Conservation (phyloP, 345 rosid genomes). For the Aurinia saxatilis region DNA sequence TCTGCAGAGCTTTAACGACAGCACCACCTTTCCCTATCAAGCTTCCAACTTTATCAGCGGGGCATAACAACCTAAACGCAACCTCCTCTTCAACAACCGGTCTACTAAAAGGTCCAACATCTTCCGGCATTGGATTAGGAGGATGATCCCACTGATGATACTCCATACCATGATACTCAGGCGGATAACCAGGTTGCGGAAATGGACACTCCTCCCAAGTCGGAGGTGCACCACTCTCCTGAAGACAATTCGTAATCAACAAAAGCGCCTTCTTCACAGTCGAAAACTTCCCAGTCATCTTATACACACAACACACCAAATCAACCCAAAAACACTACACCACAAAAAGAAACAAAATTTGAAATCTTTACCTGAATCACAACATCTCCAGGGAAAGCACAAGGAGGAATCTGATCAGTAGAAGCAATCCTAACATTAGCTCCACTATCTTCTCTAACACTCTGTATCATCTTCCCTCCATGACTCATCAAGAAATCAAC, state of each 20-base stretch:
- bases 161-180: slow-evolving; percentile 36
- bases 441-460: slow-evolving; percentile 45
- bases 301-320: slow-evolving; percentile 8
- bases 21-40: slow-evolving; percentile 83
- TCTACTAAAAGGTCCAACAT: slow-evolving; percentile 40
- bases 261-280: slow-evolving; percentile 57
- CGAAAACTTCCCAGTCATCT: slow-evolving; percentile 54
- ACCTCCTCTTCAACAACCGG: slow-evolving; percentile 55
- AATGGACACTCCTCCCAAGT: slow-evolving; percentile 36
- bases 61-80: slow-evolving; percentile 55
- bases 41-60: slow-evolving; percentile 67
- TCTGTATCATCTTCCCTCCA: slow-evolving; percentile 50
- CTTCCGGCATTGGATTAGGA: slow-evolving; percentile 47
- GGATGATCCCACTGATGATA: slow-evolving; percentile 50
- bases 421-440: slow-evolving; percentile 39
- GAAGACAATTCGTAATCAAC: slow-evolving; percentile 41
- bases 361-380: slow-evolving; percentile 46
- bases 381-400: slow-evolving; percentile 50
- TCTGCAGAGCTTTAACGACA: slow-evolving; percentile 47
- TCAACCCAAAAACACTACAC: neutral
- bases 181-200: slow-evolving; percentile 45
- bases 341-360: neutral
- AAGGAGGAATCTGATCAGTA: slow-evolving; percentile 48
- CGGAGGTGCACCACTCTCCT: slow-evolving; percentile 38
- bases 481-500: slow-evolving; percentile 35